These are phyloP conservation scores for Carex parvula DNA, from an alignment of 176 grass and related monocot genomes.

Conservation along the genomic window DNA sequence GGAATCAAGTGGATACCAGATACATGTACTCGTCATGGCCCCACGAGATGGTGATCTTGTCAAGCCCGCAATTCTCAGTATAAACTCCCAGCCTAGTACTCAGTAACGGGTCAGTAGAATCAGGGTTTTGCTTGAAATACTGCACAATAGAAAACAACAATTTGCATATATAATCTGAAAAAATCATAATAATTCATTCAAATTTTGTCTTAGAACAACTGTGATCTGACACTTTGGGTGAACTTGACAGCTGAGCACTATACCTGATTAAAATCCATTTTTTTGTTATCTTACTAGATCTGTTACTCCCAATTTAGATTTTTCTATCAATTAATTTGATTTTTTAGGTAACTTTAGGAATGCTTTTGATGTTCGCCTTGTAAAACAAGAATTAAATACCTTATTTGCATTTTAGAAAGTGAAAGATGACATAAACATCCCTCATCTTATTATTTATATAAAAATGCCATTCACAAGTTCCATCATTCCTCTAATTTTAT, in stretches of 20 bases:
- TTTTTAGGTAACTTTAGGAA: background rate
- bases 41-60: slow-evolving; percentile 37
- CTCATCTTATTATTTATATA: background rate
- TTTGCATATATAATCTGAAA: background rate
- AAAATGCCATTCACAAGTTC: background rate
- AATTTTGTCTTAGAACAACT: background rate
- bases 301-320: background rate
- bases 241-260: background rate
- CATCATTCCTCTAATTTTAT: background rate
- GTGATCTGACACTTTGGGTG: background rate
- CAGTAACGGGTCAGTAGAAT: slow-evolving; percentile 25
- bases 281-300: background rate
- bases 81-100: slow-evolving; percentile 27
- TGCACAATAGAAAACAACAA: slow-evolving; percentile 15
- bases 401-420: background rate
- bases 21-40: slow-evolving; percentile 45
- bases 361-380: background rate
- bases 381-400: background rate
- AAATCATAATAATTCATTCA: background rate
- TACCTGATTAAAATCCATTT: background rate
- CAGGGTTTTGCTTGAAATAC: slow-evolving; percentile 38
- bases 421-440: background rate
- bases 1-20: slow-evolving; percentile 14
- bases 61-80: slow-evolving; percentile 32
- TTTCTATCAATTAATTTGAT: background rate